phyloP scores from a whole-genome alignment of 139 green algal species.

The Haematococcus sp. region DNA sequence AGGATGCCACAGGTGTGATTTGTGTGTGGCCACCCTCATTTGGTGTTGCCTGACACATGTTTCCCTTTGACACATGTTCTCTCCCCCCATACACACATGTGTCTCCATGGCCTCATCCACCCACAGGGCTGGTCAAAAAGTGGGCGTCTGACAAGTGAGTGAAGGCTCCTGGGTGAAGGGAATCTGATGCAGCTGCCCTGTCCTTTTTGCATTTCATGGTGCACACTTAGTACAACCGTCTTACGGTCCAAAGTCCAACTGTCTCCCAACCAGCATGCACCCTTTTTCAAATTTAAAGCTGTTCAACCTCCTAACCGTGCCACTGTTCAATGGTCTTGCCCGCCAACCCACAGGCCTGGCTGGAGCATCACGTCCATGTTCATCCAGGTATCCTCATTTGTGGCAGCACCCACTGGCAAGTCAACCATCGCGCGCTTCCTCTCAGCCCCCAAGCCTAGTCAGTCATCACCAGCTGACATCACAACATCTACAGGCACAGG shows the following conservation, averaged over 20 bases:
- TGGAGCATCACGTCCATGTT: constrained; percentile 51
- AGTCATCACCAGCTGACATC: no score
- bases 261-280: no score
- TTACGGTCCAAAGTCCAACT: no score
- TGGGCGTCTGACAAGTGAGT: constrained; percentile 32
- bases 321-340: neutral
- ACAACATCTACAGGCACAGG: no score
- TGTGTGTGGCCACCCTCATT: no score
- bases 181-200: neutral
- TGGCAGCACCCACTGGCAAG: constrained; percentile 38
- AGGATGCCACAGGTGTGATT: constrained; percentile 60
- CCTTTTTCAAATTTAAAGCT: no score
- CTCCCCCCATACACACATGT: no score
- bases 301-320: no score
- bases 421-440: constrained; percentile 54
- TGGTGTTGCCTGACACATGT: no score
- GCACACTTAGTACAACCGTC: neutral
- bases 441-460: neutral
- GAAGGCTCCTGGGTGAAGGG: neutral
- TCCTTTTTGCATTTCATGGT: neutral
- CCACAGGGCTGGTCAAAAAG: constrained; percentile 51
- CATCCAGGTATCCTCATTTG: constrained; percentile 51
- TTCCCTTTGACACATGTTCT: no score
- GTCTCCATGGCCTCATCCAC: no score
- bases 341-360: neutral